Evolutionary conservation across 306 rosid genomes (phyloP).

Genomic region (Pueraria montana): DNA sequence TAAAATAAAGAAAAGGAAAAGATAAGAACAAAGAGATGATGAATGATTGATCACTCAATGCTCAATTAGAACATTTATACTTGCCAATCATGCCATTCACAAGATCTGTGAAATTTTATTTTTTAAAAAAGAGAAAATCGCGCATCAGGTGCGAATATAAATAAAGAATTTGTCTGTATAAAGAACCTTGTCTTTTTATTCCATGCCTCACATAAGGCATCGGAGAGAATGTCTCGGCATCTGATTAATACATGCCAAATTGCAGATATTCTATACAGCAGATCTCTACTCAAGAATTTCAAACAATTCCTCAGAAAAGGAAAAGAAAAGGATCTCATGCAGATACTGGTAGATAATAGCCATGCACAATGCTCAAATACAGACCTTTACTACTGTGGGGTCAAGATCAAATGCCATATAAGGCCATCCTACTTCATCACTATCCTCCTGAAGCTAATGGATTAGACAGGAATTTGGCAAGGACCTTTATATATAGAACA

Average conservation of each 20-base stretch:
- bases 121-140: constrained; percentile 10
- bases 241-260: constrained; percentile 5
- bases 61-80: constrained; percentile 7
- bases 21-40: constrained; percentile 13
- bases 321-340: not conserved
- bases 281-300: constrained; percentile 15
- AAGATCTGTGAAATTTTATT: constrained; percentile 23
- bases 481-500: constrained; percentile 71
- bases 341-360: constrained; percentile 27
- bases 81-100: constrained; percentile 7
- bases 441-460: constrained; percentile 80
- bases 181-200: constrained; percentile 18
- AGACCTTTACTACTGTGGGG: constrained; percentile 88
- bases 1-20: constrained; percentile 44
- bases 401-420: constrained; percentile 93
- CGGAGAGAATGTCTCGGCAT: not conserved
- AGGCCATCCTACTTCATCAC: constrained; percentile 69
- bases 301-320: constrained; percentile 12
- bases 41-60: constrained; percentile 31
- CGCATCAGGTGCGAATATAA: constrained; percentile 18
- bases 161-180: constrained; percentile 16
- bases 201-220: constrained; percentile 6
- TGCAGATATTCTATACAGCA: not conserved
- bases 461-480: constrained; percentile 87
- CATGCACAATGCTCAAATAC: constrained; percentile 21